Conservation (phyloP, 1,284 basidiomycete genomes). For the Leccinum variabile region DNA sequence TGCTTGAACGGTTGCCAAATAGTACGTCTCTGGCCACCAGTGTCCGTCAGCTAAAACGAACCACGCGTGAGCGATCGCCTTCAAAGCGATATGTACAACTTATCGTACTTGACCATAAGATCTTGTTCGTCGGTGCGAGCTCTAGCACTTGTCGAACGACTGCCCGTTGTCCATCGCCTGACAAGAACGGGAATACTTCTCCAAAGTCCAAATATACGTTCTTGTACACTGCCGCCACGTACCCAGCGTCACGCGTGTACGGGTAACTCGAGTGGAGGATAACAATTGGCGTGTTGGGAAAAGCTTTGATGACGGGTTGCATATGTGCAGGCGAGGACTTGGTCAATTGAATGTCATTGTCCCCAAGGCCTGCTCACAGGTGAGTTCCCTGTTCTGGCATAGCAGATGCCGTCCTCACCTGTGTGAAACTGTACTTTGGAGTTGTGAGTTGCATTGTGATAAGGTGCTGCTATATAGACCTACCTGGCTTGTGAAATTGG, state of each 20-base stretch:
- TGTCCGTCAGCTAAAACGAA: conserved; percentile 61
- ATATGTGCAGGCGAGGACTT: conserved; percentile 63
- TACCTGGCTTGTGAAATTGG: conserved; percentile 57
- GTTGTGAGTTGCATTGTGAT: not conserved
- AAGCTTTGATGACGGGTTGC: conserved; percentile 65
- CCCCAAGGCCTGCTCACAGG: conserved; percentile 53
- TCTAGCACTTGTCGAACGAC: conserved; percentile 66
- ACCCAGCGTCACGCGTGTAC: conserved; percentile 71
- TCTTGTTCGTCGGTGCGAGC: conserved; percentile 70
- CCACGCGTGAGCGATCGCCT: conserved; percentile 8
- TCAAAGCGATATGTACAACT: not conserved
- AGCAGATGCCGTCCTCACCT: conserved; percentile 29
- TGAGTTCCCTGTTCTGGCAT: conserved; percentile 1
- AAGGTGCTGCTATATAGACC: not conserved
- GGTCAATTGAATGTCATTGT: conserved; percentile 63
- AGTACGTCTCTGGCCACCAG: conserved; percentile 77
- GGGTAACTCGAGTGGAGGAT: conserved; percentile 75
- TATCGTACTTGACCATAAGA: conserved; percentile 72
- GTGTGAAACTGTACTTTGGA: conserved; percentile 76
- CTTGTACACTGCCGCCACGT: conserved; percentile 63
- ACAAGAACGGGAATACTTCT: conserved; percentile 72
- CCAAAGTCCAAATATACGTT: conserved; percentile 81
- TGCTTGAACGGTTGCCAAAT: conserved; percentile 63
- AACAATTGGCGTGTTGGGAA: conserved; percentile 58
- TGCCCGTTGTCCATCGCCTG: conserved; percentile 57